Evolutionary conservation across 805 yeast genomes (phyloP), one percentile per base, ranked within the genome.

Genomic region (Yarrowia sp.): DNA sequence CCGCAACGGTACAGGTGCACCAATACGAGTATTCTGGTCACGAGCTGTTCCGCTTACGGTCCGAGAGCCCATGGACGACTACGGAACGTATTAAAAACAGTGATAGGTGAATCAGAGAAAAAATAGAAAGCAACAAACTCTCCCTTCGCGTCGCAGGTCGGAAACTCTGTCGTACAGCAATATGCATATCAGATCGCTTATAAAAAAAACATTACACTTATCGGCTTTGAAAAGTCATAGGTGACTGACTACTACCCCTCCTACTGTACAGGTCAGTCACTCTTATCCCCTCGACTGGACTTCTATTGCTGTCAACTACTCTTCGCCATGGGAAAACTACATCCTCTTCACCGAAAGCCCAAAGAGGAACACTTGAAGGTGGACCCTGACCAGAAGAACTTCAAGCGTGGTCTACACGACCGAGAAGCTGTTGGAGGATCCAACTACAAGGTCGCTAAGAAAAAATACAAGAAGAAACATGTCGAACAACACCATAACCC

Each of bases 261-360:
- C 33, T 17, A n/a, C 51, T n/a, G 17, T 21, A 3, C 43, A 17
- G 9, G 22, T 11, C 12, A n/a, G 36, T 46, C 28, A 36, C 52
- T 17, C 17, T 33, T 26, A 6, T 24, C 4, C 36, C 4, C 54
- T 14, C 24, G 17, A 30, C 36, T 4, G 32, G 49, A 4, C n/a
- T 14, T 35, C 5, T 22, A 21, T 51, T 51, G 30, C 58, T 16
- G 30, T 16, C 19, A 30, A 30, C 35, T 32, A 51, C 28, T 8
- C 59, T 7, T 11, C 19, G 35, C 59, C 61, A 54, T 54, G 61
- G 61, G 61, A 38, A 54, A 54, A 54, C 61, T 54, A 14, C 61
- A 54, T 33, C 44, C 46, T 4, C 61, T 54, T 26, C 46, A 54
- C 44, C 61, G 61, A n/a, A 54, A 38, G 36, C 61, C 61, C 35